Base-by-base conservation (phyloP, 1,284 basidiomycete genomes). In the Ceratobasidium sp. region DNA sequence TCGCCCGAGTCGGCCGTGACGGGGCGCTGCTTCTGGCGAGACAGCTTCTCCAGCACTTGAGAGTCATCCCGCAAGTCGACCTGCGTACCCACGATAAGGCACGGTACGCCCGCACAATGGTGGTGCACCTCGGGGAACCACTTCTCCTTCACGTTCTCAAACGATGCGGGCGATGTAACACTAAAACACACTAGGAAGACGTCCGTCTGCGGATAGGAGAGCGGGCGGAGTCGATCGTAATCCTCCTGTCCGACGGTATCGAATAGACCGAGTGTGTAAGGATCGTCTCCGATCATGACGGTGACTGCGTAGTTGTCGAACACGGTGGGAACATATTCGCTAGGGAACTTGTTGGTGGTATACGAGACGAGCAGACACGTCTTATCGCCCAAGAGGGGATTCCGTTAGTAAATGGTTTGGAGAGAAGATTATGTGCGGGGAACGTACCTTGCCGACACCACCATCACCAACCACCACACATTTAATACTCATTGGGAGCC, bases 51-150 rank as follows among this genome's bases (percentile, higher is more conserved):
- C 81, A 95, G 90, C 76, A 99, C 96, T 80, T 92, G 90, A 54
- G 90, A 85, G 83, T 99, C 98, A 81, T 98, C 97, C 81, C 98
- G 89, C 84, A 99, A 84, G 89, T 99, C 98, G 82, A 99, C 89
- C 87, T 99, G 98, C 48, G 98, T 99, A 77, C 98, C 97, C 73
- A 99, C 97, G 81, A 99, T 98, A 80, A 99, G 90, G 88, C 97
- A 98, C 78, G 97, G 97, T 74, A 99, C 97, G 75, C 97, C 97
- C n/a, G 98, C 98, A 88, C 98, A 99, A 84, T 99, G 97, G 84
- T 99, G 97, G 83, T 97, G 96, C 66, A 99, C 97, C 86, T 99
- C 98, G 33, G 97, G 98, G 89, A 99, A 98, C 97, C 97, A 99
- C 84, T 99, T 99, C 86, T 99, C 97, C 89, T 98, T 99, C 81